Conservation (phyloP, 345 rosid species). For the Bruguiera parviflora region DNA sequence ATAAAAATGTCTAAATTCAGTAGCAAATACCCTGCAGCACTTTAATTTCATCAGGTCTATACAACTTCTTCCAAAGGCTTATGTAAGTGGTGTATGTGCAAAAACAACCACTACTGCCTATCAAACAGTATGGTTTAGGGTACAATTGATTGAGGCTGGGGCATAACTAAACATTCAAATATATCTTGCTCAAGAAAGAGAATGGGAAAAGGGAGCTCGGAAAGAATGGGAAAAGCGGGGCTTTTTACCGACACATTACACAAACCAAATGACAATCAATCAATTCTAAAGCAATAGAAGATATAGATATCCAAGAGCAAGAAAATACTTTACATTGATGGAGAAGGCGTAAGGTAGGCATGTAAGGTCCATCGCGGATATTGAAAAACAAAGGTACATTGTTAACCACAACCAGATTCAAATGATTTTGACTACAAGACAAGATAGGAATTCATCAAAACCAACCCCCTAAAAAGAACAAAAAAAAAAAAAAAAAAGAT, state of each 20-base stretch:
- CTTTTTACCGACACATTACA: too few relatives aligned
- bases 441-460: not conserved
- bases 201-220: not conserved
- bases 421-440: slow-evolving; percentile 82
- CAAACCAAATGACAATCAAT: not conserved
- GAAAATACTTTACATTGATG: slow-evolving; percentile 69
- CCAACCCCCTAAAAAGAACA: too few relatives aligned
- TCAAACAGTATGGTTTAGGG: not conserved
- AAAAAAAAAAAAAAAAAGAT: not conserved
- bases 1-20: not conserved
- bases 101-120: not conserved
- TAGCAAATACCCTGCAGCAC: not conserved
- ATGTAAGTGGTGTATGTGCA: not conserved
- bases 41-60: not conserved
- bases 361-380: slow-evolving; percentile 94
- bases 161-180: not conserved
- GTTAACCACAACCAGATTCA: slow-evolving; percentile 88
- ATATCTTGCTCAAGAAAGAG: not conserved
- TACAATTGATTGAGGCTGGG: too few relatives aligned
- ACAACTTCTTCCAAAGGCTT: not conserved
- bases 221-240: not conserved
- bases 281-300: not conserved
- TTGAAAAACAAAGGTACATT: slow-evolving; percentile 92
- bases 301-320: not conserved
- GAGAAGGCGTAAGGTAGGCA: slow-evolving; percentile 94